Conservation (phyloP, 1,284 basidiomycete species). For the Ganoderma meredithae region DNA sequence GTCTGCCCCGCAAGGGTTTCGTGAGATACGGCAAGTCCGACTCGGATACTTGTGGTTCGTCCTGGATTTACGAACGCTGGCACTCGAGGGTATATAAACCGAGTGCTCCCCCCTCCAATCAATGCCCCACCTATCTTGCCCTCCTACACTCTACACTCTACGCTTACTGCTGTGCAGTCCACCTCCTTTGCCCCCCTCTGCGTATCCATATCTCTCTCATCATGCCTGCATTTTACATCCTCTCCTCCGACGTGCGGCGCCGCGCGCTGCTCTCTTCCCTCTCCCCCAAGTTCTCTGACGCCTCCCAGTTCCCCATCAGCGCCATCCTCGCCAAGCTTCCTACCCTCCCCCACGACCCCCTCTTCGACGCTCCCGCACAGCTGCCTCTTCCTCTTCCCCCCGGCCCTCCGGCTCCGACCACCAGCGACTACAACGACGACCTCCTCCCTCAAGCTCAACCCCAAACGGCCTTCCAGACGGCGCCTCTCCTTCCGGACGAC, state of each 20-base stretch:
- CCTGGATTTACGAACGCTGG: background rate
- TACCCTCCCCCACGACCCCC: background rate
- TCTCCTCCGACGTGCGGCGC: background rate
- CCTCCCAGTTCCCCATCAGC: slow-evolving; percentile 7
- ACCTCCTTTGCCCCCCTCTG: background rate
- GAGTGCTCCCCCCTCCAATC: too few species aligned
- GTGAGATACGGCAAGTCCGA: background rate
- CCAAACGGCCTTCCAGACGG: too few species aligned
- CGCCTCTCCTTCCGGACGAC: background rate
- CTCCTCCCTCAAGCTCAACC: background rate
- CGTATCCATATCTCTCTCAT: background rate
- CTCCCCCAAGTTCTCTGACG: slow-evolving; percentile 3
- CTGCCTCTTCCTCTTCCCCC: background rate
- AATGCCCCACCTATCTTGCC: background rate
- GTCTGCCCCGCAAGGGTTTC: background rate
- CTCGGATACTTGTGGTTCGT: background rate
- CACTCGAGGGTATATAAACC: background rate
- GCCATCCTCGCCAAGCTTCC: slow-evolving; percentile 2
- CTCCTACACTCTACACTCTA: background rate
- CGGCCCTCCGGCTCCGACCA: background rate
- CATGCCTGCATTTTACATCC: background rate
- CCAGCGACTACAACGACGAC: too few species aligned
- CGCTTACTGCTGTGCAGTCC: slow-evolving; percentile 5
- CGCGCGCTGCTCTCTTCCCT: slow-evolving; percentile 6
- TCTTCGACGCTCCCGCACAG: background rate